These are phyloP conservation scores for Xylariaceae sp. DNA, from an alignment of 2,329 filamentous ascomycete genomes.

Conservation along the genomic window DNA sequence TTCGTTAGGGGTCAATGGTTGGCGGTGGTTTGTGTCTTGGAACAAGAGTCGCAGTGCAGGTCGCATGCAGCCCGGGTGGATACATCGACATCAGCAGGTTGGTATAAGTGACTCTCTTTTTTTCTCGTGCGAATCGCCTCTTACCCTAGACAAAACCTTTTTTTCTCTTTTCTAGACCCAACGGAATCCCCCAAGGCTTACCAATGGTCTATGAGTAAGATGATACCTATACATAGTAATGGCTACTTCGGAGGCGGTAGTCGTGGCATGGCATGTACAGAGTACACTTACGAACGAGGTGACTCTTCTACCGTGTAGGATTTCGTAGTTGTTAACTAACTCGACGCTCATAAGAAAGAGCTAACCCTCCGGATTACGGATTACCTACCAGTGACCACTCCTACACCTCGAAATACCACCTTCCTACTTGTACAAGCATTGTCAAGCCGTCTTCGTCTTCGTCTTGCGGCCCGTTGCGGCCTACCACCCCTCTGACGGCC, in stretches of 20 bases:
- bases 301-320: too few relatives aligned
- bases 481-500: neutral
- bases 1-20: conserved; percentile 11
- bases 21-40: conserved; percentile 16
- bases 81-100: conserved; percentile 4
- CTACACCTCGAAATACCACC: too few relatives aligned
- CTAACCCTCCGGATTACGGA: neutral
- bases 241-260: neutral
- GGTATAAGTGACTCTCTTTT: neutral
- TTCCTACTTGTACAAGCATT: neutral
- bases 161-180: neutral
- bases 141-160: neutral
- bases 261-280: neutral
- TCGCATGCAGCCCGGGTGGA: conserved; percentile 18
- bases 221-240: neutral
- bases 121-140: too few relatives aligned
- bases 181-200: neutral
- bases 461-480: neutral
- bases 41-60: conserved; percentile 17
- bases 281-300: neutral
- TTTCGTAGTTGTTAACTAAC: too few relatives aligned
- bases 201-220: neutral
- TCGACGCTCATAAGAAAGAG: neutral
- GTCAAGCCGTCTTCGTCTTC: neutral
- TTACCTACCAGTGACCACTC: neutral